Evolutionary conservation across 305 asterid genomes (phyloP).

Genomic region (Stenogyne calaminthoides): DNA sequence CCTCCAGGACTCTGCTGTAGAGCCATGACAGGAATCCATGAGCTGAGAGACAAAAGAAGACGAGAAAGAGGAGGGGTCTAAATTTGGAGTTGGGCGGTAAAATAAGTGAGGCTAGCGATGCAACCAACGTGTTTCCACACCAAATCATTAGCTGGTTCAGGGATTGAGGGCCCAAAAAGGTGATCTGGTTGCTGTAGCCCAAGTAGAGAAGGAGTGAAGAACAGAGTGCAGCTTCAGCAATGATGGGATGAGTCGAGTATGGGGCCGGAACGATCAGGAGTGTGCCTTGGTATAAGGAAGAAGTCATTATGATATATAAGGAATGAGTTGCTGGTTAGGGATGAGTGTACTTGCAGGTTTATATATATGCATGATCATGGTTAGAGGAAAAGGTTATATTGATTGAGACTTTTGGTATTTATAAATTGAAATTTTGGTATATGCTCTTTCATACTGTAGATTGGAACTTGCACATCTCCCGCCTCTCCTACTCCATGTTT

Average conservation of each 20-base stretch:
- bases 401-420: too few relatives aligned
- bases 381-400: too few relatives aligned
- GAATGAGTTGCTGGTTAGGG: too few relatives aligned
- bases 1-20: background rate
- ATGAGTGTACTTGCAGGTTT: too few relatives aligned
- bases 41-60: background rate
- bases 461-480: too few relatives aligned
- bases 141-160: background rate
- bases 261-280: too few relatives aligned
- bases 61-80: background rate
- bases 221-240: background rate
- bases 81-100: background rate
- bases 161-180: background rate
- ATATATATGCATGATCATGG: too few relatives aligned
- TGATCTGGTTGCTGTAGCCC: background rate
- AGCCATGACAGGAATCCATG: background rate
- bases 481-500: too few relatives aligned
- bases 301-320: too few relatives aligned
- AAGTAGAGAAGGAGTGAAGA: background rate
- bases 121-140: background rate
- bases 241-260: background rate
- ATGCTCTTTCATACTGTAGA: too few relatives aligned
- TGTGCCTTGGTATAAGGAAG: too few relatives aligned
- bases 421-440: too few relatives aligned
- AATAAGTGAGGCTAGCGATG: background rate